Base-by-base conservation (phyloP, 2,329 filamentous ascomycete genomes). In the Gaeumannomyces sp. region DNA sequence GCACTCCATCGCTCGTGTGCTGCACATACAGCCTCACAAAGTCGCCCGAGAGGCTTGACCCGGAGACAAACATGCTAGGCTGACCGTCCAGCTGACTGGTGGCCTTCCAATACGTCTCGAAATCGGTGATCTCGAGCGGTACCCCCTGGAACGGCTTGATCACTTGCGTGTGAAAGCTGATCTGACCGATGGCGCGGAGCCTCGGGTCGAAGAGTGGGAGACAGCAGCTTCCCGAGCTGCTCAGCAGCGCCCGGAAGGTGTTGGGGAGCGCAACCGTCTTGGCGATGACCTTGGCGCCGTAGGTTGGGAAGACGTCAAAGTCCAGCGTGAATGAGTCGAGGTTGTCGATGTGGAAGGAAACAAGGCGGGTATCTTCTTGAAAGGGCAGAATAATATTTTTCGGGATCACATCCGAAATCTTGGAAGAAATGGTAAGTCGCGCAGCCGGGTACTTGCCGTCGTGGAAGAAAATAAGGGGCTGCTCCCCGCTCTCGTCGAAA, bases 41-140 rank as follows among this genome's bases (percentile, higher is more conserved):
- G 72, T 98, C 91, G n/a, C 95, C 95, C 3, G 92, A 96, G 64
- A 99, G 77, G 77, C 94, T 98, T 13, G 94, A 98, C 0, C 94
- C 95, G 0, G 94, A 98, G 25, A 99, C 92, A 29, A 98, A 86
- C 29, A 92, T 91, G 72, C 86, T 95, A 29, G 90, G 89, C 60
- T 93, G 91, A 62, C 91, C 88, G 74, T 97, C 92, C 61, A 95
- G 85, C 70, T 97, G 93, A 72, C 93, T 97, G 1, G 95, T 99
- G 0, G 94, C 94, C 77, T 98, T 99, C 95, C 95, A 99, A 76
- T 99, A 99, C 0, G 95, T 98, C 68, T 96, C 95, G 71, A 98
- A 99, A 73, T 98, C 93, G 1, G 95, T 96, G 67, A 99, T 97
- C 76, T 99, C 95, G 28, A 99, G 81, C 4, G 95, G 93, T 67